Base-by-base conservation (phyloP, 257 asterid species). In the Solanum megistacrolobum region DNA sequence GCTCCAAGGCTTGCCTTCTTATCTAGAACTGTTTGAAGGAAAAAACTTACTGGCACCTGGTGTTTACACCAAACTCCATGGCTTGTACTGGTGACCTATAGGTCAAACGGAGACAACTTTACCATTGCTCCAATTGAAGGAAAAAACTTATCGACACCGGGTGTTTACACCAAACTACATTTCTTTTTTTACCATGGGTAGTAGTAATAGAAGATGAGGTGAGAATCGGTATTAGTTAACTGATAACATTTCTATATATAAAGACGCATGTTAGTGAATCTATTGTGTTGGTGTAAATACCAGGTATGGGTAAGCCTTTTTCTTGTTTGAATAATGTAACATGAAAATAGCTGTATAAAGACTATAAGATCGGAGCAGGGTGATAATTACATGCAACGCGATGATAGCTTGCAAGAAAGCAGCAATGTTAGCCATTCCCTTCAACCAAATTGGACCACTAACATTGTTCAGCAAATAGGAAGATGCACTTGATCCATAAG, bases 361-460 rank as follows among this genome's bases (percentile, higher is more conserved):
- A 68, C 4, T 18, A 21, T 35, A 66, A 86, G 21, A 73, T 14
- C 1, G 62, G 74, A 46, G 36, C 27, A 14, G 38, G 36, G 68
- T 20, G n/a, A 60, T 58, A 69, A 66, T 87, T 92, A 92, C 94
- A 88, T 92, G 99, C 85, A 97, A 87, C 60, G 99, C 93, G 38
- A 97, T 91, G 91, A 96, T 88, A 7, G 98, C 93, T 89, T 97
- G 99, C 88, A 96, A 88, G 91, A 96, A 91, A 60, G 99, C 99
- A 9, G 98, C 88, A 34, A 96, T 38, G 52, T 97, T 97, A 83
- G 98, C 99, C 8, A 92, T 23, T 5, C 95, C 90, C 93, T 93
- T 97, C 89, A 94, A 86, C 99, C 99, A 96, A 76, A 89, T 38
- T 4, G 99, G 99, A 29, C 99, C 98, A 5, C 88, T 78, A 38